Evolutionary conservation across 2,329 filamentous ascomycete genomes (phyloP).

Genomic region (Scolecobasidium constrictum): DNA sequence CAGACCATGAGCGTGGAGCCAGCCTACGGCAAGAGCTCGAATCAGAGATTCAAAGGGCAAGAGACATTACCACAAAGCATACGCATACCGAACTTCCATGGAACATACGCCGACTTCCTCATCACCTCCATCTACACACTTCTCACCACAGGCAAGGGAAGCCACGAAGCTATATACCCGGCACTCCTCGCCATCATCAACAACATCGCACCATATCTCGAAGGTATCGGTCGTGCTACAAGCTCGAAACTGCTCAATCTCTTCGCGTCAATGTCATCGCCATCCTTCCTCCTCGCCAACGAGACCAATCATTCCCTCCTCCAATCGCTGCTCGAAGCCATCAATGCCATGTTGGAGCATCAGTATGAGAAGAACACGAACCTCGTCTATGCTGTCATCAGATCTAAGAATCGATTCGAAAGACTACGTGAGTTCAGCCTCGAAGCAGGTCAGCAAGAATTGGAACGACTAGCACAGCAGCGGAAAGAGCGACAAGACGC

Average conservation of each 20-base stretch:
- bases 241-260: constrained; percentile 78
- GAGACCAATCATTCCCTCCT: constrained; percentile 81
- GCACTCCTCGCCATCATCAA: constrained; percentile 86
- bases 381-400: constrained; percentile 68
- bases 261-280: constrained; percentile 85
- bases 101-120: constrained; percentile 87
- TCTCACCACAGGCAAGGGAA: constrained; percentile 84
- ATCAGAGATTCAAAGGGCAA: constrained; percentile 79
- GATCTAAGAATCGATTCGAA: constrained; percentile 74
- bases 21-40: constrained; percentile 81
- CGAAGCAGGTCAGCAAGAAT: constrained; percentile 83
- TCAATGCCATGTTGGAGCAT: constrained; percentile 85
- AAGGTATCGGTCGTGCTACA: constrained; percentile 62
- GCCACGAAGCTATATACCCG: constrained; percentile 82
- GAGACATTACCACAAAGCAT: constrained; percentile 77
- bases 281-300: constrained; percentile 83
- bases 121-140: constrained; percentile 88
- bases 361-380: constrained; percentile 75
- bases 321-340: constrained; percentile 71
- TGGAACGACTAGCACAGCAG: constrained; percentile 65
- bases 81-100: constrained; percentile 71
- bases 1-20: constrained; percentile 91
- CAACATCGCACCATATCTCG: constrained; percentile 78
- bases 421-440: constrained; percentile 78
- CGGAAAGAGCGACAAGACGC: constrained; percentile 48